Evolutionary conservation across 345 rosid genomes (phyloP), one percentile per base, ranked within the genome.

Genomic region (Moricandia moricandioides): DNA sequence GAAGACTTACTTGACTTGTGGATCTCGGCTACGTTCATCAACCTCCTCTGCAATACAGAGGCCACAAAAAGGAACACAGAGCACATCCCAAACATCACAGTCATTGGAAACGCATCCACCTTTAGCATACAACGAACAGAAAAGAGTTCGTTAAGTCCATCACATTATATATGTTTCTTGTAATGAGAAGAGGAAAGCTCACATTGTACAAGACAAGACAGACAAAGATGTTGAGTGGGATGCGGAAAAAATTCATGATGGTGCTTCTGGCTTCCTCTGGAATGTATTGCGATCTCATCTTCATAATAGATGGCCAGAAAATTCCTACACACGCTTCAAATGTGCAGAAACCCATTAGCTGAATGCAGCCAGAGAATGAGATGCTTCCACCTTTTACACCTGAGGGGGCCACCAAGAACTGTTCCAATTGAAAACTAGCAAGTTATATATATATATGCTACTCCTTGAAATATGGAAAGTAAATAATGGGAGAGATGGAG

Each of bases 201-300:
- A 91, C 98, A 78, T 94, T 94, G 91, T 91, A 94, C 66, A 94
- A 62, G 16, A 89, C 90, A 61, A 94, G 61, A 67, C 96, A 94
- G 54, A 94, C 98, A 65, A 91, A 94, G 74, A 94, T 84, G 82
- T 90, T 90, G 86, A 94, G 96, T 83, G 98, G 98, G 72, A 91
- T 81, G 69, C 96, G 89, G 85, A 91, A 94, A 82, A 88, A 89
- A 75, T 91, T 94, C 97, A 94, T 94, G 82, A 91, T 94, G 83
- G 98, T 91, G 88, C 98, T 90, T 76, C 98, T 89, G 67, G 98
- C 95, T 83, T 94, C 98, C 84, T 91, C 97, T 2, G 97, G 97
- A 77, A 94, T 94, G 84, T 89, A 94, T 62, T 89, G 97, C 31
- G 98, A 88, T 82, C 98, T 84, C 98, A 93, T 89, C 86, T 91